Evolutionary conservation across 1,284 basidiomycete species (phyloP).

Genomic region (Ustilago lituana): DNA sequence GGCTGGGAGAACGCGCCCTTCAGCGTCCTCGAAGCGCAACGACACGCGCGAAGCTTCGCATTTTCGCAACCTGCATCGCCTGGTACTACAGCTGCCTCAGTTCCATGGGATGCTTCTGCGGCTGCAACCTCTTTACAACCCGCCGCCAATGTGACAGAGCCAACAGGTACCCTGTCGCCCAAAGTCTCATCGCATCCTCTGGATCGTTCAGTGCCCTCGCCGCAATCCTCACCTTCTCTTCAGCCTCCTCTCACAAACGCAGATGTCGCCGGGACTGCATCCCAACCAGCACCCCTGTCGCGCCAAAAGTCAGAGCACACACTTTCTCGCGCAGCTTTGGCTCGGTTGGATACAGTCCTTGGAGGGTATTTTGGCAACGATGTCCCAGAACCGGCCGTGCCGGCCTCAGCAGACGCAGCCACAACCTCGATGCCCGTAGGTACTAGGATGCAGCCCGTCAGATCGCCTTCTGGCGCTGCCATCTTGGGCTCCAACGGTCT

Average conservation of each 20-base stretch:
- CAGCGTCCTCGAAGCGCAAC: constrained; percentile 53
- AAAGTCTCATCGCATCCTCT: constrained; percentile 13
- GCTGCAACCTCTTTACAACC: constrained; percentile 17
- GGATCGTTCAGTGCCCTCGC: constrained; percentile 2
- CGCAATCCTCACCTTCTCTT: constrained; percentile 19
- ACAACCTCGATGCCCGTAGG: constrained; percentile 4
- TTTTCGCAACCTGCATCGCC: constrained; percentile 48
- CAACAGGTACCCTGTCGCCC: constrained; percentile 5
- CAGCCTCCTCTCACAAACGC: background rate
- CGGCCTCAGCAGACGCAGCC: constrained; percentile 15
- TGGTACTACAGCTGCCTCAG: constrained; percentile 8
- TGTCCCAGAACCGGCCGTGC: constrained; percentile 1
- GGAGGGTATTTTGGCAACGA: constrained; percentile 13
- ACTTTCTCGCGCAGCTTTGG: constrained; percentile 23
- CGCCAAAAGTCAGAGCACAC: constrained; percentile 35
- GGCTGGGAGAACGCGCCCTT: constrained; percentile 56
- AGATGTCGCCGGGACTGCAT: background rate
- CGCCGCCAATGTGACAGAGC: constrained; percentile 20
- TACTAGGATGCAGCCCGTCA: constrained; percentile 3
- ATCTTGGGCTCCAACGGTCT: constrained; percentile 29
- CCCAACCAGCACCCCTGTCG: constrained; percentile 4
- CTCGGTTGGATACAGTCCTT: constrained; percentile 28
- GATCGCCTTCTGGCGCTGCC: constrained; percentile 34
- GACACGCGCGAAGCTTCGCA: constrained; percentile 26
- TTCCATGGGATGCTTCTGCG: constrained; percentile 27